Evolutionary conservation across 305 asterid genomes (phyloP).

Genomic region (Solanum hybrid): DNA sequence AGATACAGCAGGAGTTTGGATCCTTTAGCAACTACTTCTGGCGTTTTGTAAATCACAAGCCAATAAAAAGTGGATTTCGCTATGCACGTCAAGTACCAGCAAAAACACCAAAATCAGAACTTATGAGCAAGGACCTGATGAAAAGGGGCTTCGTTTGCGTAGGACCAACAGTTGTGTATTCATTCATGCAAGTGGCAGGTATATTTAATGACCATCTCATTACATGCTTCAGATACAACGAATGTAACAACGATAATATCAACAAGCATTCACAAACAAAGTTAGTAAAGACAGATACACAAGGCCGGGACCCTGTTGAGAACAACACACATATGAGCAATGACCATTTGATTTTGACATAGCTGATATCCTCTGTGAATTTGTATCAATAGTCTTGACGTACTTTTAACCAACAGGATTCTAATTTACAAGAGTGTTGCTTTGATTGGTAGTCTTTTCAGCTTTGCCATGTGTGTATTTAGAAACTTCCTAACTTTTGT

Average conservation of each 20-base stretch:
- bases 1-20: slow-evolving; percentile 65
- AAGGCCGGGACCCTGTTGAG: slow-evolving; percentile 11
- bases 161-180: slow-evolving; percentile 70
- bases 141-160: slow-evolving; percentile 64
- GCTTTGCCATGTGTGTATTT: background rate
- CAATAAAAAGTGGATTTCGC: slow-evolving; percentile 32
- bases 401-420: background rate
- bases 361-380: background rate
- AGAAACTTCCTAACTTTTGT: background rate
- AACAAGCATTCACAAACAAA: slow-evolving; percentile 12
- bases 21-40: slow-evolving; percentile 65
- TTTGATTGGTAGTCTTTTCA: background rate
- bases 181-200: slow-evolving; percentile 76
- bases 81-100: slow-evolving; percentile 53
- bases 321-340: background rate
- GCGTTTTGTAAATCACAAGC: slow-evolving; percentile 53
- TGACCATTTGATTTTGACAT: slow-evolving; percentile 6
- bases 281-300: slow-evolving; percentile 10
- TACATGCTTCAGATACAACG: slow-evolving; percentile 56
- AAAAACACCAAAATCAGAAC: slow-evolving; percentile 71
- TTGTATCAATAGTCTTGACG: background rate
- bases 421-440: background rate
- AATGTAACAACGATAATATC: slow-evolving; percentile 23
- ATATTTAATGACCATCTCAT: slow-evolving; percentile 61
- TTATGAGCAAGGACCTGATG: slow-evolving; percentile 64